Evolutionary conservation across 169 alveolate genomes (phyloP).

Genomic region (Theileria orientalis): DNA sequence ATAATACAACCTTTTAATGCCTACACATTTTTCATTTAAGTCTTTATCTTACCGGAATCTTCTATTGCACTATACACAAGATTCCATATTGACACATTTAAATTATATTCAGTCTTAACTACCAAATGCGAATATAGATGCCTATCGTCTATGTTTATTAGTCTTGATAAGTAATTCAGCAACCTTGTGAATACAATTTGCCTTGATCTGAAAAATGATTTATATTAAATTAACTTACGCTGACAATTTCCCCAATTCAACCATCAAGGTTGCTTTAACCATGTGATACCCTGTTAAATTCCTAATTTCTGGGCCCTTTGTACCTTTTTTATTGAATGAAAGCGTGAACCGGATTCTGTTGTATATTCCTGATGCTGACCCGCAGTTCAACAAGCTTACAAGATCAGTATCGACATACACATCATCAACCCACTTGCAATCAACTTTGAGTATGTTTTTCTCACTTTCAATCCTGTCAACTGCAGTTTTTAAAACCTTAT

Average conservation of each 20-base stretch:
- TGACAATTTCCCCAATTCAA: constrained; percentile 25
- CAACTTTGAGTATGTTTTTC: not conserved
- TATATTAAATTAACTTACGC: constrained; percentile 9
- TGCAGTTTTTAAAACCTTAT: constrained; percentile 9
- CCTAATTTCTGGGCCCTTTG: not conserved
- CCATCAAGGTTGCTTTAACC: constrained; percentile 23
- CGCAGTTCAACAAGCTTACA: constrained; percentile 26
- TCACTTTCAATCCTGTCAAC: constrained; percentile 1
- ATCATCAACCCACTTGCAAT: not conserved
- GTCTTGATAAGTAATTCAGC: not conserved
- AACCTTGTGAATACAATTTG: constrained; percentile 42
- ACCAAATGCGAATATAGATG: not conserved
- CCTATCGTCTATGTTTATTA: not conserved
- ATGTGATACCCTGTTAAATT: not conserved
- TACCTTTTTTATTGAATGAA: not conserved
- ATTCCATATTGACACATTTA: constrained; percentile 5
- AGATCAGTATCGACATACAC: constrained; percentile 15
- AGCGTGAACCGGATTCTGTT: constrained; percentile 14
- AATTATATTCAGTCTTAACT: not conserved
- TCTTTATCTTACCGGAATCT: constrained; percentile 30
- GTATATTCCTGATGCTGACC: constrained; percentile 46
- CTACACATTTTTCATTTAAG: constrained; percentile 12
- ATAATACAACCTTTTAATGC: constrained; percentile 32
- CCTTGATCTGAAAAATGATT: constrained; percentile 26
- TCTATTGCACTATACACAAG: constrained; percentile 14